Conservation (phyloP, 768 basidiomycete species). For the Suillus spraguei region DNA sequence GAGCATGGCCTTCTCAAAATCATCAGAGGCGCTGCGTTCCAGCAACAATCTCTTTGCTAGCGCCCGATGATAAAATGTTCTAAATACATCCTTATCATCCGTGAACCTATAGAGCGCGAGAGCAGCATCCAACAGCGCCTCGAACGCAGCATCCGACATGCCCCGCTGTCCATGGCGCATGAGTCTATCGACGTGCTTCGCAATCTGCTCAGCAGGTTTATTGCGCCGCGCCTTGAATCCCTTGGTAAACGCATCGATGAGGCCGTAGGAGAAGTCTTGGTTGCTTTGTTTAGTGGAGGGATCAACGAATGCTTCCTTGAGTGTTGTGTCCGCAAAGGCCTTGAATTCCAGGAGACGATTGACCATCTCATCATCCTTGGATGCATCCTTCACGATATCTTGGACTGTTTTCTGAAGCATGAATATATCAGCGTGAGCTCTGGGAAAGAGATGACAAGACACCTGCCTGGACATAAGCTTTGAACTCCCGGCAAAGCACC, state of each 20-base stretch:
- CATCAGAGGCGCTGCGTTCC: slow-evolving; percentile 83
- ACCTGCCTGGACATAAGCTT: slow-evolving; percentile 58
- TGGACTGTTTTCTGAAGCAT: slow-evolving; percentile 52
- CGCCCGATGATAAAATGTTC: slow-evolving; percentile 87
- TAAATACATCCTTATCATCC: slow-evolving; percentile 92
- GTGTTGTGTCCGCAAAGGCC: slow-evolving; percentile 51
- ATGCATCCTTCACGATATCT: slow-evolving; percentile 63
- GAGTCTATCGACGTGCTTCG: slow-evolving; percentile 83
- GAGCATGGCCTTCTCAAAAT: slow-evolving; percentile 83
- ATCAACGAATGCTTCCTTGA: slow-evolving; percentile 53
- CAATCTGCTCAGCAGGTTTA: slow-evolving; percentile 92
- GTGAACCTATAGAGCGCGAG: slow-evolving; percentile 83
- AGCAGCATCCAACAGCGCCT: slow-evolving; percentile 61
- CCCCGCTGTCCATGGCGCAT: slow-evolving; percentile 87
- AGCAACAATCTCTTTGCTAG: slow-evolving; percentile 86
- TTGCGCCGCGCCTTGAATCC: slow-evolving; percentile 78
- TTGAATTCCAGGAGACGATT: slow-evolving; percentile 71
- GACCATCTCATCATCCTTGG: slow-evolving; percentile 78
- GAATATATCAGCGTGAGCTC: neutral
- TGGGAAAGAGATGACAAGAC: neutral
- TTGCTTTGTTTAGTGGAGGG: slow-evolving; percentile 41
- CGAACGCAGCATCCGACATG: slow-evolving; percentile 63
- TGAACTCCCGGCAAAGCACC: slow-evolving; percentile 62
- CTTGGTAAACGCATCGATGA: slow-evolving; percentile 67
- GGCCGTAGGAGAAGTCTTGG: slow-evolving; percentile 64